Percentiles rank a stretch among this genome's conserved stretches.
Evolutionary conservation across 169 alveolate genomes (phyloP).

Genomic region (Babesia divergens): DNA sequence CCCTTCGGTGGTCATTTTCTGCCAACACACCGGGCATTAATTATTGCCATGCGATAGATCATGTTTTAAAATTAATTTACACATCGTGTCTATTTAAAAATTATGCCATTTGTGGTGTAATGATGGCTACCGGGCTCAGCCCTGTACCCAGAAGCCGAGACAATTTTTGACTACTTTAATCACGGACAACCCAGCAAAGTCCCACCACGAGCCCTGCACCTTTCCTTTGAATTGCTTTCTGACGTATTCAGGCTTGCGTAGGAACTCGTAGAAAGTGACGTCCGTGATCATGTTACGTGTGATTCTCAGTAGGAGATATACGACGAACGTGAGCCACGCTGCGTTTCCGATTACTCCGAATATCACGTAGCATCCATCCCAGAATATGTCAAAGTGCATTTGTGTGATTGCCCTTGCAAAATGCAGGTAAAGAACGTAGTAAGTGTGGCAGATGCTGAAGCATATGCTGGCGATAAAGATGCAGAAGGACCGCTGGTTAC

Average conservation of each 20-base stretch:
- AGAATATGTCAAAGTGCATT: slow-evolving; percentile 17
- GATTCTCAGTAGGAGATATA: slow-evolving; percentile 76
- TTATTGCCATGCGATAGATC: background rate
- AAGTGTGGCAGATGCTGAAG: slow-evolving; percentile 65
- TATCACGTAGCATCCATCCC: slow-evolving; percentile 22
- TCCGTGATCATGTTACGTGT: slow-evolving; percentile 81
- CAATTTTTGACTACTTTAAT: slow-evolving; percentile 22
- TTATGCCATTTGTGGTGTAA: background rate
- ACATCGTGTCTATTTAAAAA: slow-evolving; percentile 3
- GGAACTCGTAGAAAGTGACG: slow-evolving; percentile 86
- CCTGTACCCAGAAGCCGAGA: slow-evolving; percentile 44
- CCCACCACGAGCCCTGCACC: slow-evolving; percentile 59
- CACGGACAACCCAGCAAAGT: slow-evolving; percentile 22
- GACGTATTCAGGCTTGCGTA: slow-evolving; percentile 71
- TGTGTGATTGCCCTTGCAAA: slow-evolving; percentile 2
- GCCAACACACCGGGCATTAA: background rate
- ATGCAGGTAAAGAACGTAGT: slow-evolving; percentile 63
- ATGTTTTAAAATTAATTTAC: background rate
- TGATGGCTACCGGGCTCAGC: background rate
- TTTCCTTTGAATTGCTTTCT: slow-evolving; percentile 44
- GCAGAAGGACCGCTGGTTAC: slow-evolving; percentile 73
- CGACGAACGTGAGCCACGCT: slow-evolving; percentile 75
- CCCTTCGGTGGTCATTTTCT: background rate
- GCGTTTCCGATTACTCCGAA: slow-evolving; percentile 66
- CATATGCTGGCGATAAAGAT: slow-evolving; percentile 63